Evolutionary conservation across 2,329 filamentous ascomycete species (phyloP), one percentile per base, ranked within the genome.

Genomic region (Penicillium rolfsii): DNA sequence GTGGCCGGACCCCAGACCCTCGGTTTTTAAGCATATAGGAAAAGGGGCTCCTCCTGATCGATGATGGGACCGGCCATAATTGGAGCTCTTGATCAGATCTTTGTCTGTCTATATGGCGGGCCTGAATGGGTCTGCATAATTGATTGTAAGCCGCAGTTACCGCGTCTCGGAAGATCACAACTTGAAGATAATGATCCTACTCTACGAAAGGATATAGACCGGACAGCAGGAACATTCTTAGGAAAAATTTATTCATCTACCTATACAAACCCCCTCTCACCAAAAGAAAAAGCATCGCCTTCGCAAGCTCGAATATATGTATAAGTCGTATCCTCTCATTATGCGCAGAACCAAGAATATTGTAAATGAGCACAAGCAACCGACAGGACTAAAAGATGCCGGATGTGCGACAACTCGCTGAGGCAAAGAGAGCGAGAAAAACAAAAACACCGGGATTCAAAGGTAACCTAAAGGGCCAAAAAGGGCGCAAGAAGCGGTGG

Each of bases 261-360:
- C 57, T 64, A 62, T 64, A 50, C 36, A 57, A 56, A 2, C 22
- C 59, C 52, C 36, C 55, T 45, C 33, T 50, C 52, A 58, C 57
- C 24, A 55, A 35, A 38, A 22, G 26, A 26, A 43, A 40, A 52
- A 40, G 50, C 35, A 35, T 19, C 52, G 55, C 55, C 54, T 59
- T 48, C 59, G 50, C 60, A 59, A 67, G 66, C 64, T 72, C 50
- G 65, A 70, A 69, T 63, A 59, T 66, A 66, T 38, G 36, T 64
- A 63, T 49, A 64, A 67, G 63, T 72, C 73, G 67, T 74, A 69
- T 70, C 68, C 69, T 70, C 64, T 75, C 72, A 72, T 76, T 72
- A 75, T 70, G 60, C 59, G 67, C 64, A 69, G 55, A 62, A 61
- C 57, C 54, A 66, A 63, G n/a, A n/a, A 52, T 62, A 64, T 48